Evolutionary conservation across 202 grass and related monocot species (phyloP).

Genomic region (Schoenoplectus triqueter): DNA sequence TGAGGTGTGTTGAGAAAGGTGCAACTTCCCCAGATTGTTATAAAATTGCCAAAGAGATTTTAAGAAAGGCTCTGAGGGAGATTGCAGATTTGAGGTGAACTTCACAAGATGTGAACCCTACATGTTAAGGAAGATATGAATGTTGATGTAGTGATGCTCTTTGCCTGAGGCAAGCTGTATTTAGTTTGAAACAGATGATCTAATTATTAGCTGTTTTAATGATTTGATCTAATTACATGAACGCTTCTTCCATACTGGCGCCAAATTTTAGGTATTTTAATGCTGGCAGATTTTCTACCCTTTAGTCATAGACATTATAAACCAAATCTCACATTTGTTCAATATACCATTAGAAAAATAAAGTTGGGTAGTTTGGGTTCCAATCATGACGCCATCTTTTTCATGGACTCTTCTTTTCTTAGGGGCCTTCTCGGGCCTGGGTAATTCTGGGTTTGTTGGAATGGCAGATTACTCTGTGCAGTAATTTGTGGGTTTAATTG

Average conservation of each 20-base stretch:
- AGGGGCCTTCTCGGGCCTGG: not conserved
- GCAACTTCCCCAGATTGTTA: constrained; percentile 62
- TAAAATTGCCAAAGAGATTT: constrained; percentile 61
- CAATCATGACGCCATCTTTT: not conserved
- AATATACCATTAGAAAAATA: not conserved
- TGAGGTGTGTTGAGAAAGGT: constrained; percentile 81
- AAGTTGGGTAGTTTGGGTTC: not conserved
- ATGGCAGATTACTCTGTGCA: not conserved
- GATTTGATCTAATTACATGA: not conserved
- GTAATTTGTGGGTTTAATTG: not conserved
- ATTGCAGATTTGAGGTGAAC: constrained; percentile 63
- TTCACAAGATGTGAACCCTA: constrained; percentile 23
- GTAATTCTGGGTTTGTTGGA: not conserved
- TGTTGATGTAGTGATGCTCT: not conserved
- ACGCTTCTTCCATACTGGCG: not conserved
- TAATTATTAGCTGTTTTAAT: not conserved
- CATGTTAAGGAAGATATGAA: not conserved
- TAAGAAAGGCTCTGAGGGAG: constrained; percentile 68
- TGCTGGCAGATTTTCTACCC: not conserved
- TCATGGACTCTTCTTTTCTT: not conserved
- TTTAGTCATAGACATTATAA: not conserved
- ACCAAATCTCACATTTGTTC: not conserved
- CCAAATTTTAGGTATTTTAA: not conserved
- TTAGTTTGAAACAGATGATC: not conserved
- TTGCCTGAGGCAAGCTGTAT: not conserved